Base-by-base conservation (phyloP, 2,329 filamentous ascomycete genomes). In the Stagonosporopsis rhizophila region DNA sequence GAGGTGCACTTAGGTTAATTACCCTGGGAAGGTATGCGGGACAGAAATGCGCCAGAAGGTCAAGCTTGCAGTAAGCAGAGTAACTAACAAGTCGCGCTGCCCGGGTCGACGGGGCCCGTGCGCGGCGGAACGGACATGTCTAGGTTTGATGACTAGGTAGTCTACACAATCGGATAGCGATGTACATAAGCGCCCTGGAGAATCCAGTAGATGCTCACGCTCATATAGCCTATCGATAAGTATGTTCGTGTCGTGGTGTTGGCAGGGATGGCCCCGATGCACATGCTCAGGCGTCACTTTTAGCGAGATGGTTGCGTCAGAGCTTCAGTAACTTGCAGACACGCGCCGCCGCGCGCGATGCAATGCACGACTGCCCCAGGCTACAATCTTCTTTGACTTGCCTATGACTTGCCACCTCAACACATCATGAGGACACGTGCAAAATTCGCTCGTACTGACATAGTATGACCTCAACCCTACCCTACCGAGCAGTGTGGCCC, bases 241-340 rank as follows among this genome's bases (percentile, higher is more conserved):
- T 5, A 20, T 38, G 17, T 11, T 19, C 11, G 11, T 20, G 34
- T 27, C 32, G 17, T 49, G 25, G 15, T 14, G 41, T 11, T 25
- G 48, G 32, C 30, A 52, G 41, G 56, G 44, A 44, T 53, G 41
- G 20, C 22, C 28, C 22, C 12, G 40, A 38, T 45, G 41, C 49
- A 45, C 35, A 47, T 57, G 67, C 57, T 58, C 58, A 63, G 60
- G 63, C 61, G 59, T 58, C 39, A 52, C 22, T 53, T 59, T 65
- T 58, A 65, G 67, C 67, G 67, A 59, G 48, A 37, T 19, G 17
- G 52, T 63, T 70, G 69, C 69, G 69, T 71, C 69, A 71, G 65
- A 66, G 62, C 64, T 66, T 57, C 38, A 51, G 57, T 56, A 58
- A 56, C 58, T 62, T 60, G 34, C 32, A 52, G 59, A 58, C 60